Conservation (phyloP, 345 rosid genomes). For the Angophora floribunda region DNA sequence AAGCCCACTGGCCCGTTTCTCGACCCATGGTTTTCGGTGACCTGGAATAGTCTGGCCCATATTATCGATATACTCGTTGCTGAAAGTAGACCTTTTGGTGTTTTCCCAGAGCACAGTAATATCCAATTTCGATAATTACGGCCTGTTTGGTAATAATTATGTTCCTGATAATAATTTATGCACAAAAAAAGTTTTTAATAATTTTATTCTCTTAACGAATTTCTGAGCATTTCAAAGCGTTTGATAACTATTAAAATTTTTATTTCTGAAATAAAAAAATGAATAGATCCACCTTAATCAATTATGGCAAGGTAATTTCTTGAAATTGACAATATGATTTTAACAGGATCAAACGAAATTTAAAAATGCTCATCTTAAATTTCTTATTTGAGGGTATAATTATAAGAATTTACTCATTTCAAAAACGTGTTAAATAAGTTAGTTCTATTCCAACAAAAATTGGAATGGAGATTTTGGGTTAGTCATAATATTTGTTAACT, state of each 20-base stretch:
- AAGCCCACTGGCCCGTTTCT: neutral
- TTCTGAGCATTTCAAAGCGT: too few relatives aligned
- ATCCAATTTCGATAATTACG: neutral
- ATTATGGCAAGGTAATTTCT: neutral
- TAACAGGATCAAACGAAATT: rapidly evolving
- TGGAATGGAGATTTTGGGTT: neutral
- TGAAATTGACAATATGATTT: too few relatives aligned
- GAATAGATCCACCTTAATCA: neutral
- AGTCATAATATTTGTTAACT: neutral
- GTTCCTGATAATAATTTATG: too few relatives aligned
- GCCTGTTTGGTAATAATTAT: too few relatives aligned
- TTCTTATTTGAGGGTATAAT: rapidly evolving
- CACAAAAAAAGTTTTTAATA: too few relatives aligned
- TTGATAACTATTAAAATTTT: too few relatives aligned
- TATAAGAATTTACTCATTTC: too few relatives aligned
- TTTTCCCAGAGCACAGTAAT: neutral
- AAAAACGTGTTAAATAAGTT: neutral
- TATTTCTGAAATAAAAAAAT: too few relatives aligned
- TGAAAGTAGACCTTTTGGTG: neutral
- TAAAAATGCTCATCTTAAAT: rapidly evolving
- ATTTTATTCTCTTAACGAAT: too few relatives aligned
- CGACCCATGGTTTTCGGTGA: neutral
- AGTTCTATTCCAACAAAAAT: neutral
- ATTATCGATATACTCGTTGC: neutral
- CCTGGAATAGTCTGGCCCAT: neutral